Evolutionary conservation across 1,284 basidiomycete genomes (phyloP).

Genomic region (Irpex rosettiformis): DNA sequence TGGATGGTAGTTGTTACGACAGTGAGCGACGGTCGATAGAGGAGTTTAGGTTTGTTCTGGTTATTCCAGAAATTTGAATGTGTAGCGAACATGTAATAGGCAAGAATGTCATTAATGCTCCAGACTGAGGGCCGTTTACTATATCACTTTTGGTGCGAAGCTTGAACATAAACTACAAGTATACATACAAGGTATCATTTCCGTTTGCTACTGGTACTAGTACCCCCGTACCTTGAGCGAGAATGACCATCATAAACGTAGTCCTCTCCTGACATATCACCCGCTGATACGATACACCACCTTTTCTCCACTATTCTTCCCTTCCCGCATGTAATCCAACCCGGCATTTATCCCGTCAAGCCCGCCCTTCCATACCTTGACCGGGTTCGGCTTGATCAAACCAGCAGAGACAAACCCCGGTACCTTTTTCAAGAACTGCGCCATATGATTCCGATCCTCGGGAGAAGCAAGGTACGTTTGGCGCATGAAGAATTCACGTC

Average conservation of each 20-base stretch:
- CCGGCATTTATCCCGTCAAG: constrained; percentile 20
- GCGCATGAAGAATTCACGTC: constrained; percentile 17
- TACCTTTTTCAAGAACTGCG: constrained; percentile 21
- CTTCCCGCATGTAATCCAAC: constrained; percentile 23
- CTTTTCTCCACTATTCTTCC: constrained; percentile 25
- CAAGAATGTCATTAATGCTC: neutral
- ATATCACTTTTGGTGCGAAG: no score
- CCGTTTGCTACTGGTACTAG: no score
- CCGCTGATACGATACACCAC: constrained; percentile 19
- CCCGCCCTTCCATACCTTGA: constrained; percentile 23
- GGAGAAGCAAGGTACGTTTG: constrained; percentile 8
- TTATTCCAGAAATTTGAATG: neutral
- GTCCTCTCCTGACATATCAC: neutral
- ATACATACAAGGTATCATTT: no score
- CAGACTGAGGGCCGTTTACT: neutral
- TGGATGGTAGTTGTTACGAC: neutral
- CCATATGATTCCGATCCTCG: constrained; percentile 22
- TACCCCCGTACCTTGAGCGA: no score
- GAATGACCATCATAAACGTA: no score
- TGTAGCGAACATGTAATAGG: no score
- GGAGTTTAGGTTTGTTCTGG: neutral
- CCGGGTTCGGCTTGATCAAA: constrained; percentile 19
- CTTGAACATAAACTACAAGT: no score
- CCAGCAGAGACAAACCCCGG: constrained; percentile 19
- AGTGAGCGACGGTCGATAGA: no score